These are phyloP conservation scores for Zygosaccharomyces pseudobailii DNA, from an alignment of 1,139 yeast genomes.

Conservation along the genomic window DNA sequence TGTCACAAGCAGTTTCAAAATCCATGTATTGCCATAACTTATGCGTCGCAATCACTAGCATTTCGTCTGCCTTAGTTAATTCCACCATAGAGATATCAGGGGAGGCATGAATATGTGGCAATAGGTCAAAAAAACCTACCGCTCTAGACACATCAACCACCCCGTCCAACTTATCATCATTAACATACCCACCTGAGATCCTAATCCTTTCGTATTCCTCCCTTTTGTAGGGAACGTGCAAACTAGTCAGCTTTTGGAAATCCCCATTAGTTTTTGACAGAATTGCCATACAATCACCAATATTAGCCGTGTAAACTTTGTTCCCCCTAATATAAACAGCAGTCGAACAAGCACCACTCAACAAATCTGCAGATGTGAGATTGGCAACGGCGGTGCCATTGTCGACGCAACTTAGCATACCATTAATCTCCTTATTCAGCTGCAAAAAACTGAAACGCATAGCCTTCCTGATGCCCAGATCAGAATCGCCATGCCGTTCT, in stretches of 20 bases:
- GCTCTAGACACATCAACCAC: conserved; percentile 82
- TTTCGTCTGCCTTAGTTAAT: conserved; percentile 69
- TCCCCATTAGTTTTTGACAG: conserved; percentile 80
- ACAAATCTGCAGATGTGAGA: conserved; percentile 56
- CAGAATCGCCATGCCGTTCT: conserved; percentile 56
- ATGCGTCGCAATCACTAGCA: conserved; percentile 79
- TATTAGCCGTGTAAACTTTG: conserved; percentile 73
- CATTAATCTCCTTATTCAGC: conserved; percentile 77
- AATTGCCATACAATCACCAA: conserved; percentile 86
- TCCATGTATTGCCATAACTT: conserved; percentile 83
- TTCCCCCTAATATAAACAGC: conserved; percentile 72
- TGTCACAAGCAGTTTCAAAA: conserved; percentile 84
- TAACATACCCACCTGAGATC: conserved; percentile 87
- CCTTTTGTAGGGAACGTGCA: conserved; percentile 80
- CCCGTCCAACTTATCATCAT: conserved; percentile 82
- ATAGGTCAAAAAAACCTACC: conserved; percentile 79
- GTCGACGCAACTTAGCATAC: conserved; percentile 34
- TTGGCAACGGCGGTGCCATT: conserved; percentile 35
- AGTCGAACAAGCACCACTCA: conserved; percentile 84
- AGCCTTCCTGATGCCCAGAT: conserved; percentile 54
- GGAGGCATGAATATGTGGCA: conserved; percentile 87
- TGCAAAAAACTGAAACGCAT: conserved; percentile 72
- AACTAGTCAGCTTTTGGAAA: conserved; percentile 61
- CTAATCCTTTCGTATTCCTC: conserved; percentile 83
- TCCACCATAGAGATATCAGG: conserved; percentile 68